Percentiles rank a stretch among this genome's conserved stretches.
Evolutionary conservation across 345 rosid genomes (phyloP).

Genomic region (Populus euphratica): DNA sequence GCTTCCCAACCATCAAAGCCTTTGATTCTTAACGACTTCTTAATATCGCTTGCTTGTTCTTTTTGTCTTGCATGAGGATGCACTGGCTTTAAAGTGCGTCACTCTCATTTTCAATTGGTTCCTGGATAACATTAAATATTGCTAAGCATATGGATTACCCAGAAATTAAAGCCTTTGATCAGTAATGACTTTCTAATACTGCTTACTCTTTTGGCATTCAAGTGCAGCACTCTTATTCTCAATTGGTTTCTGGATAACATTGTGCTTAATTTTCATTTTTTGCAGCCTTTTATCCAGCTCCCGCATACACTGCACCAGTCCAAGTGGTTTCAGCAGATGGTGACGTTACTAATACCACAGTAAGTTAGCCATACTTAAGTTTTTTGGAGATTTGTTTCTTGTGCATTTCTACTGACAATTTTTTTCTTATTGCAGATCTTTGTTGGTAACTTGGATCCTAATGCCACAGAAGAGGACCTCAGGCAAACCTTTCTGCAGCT

Average conservation of each 20-base stretch:
- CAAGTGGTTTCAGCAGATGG: slow-evolving; percentile 61
- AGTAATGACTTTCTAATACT: too few relatives aligned
- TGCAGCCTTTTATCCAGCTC: slow-evolving; percentile 62
- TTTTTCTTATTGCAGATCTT: slow-evolving; percentile 53
- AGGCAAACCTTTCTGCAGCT: slow-evolving; percentile 64
- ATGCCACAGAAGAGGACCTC: slow-evolving; percentile 78
- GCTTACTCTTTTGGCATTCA: neutral
- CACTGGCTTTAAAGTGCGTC: neutral
- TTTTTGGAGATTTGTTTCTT: slow-evolving; percentile 8
- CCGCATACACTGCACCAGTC: slow-evolving; percentile 58
- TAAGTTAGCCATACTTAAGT: slow-evolving; percentile 32
- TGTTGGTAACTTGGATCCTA: slow-evolving; percentile 76
- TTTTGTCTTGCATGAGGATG: too few relatives aligned
- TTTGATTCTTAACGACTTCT: too few relatives aligned
- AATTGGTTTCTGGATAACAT: neutral
- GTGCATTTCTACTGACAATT: slow-evolving; percentile 17
- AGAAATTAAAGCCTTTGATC: neutral
- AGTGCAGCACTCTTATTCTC: neutral
- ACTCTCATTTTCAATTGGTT: neutral
- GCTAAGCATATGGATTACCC: neutral
- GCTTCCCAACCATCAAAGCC: neutral
- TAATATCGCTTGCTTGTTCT: too few relatives aligned
- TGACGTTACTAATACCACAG: slow-evolving; percentile 79
- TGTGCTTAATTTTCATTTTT: neutral
- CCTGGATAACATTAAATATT: neutral